Conservation (phyloP, 129 eudicot species). For the Arctium minus region DNA sequence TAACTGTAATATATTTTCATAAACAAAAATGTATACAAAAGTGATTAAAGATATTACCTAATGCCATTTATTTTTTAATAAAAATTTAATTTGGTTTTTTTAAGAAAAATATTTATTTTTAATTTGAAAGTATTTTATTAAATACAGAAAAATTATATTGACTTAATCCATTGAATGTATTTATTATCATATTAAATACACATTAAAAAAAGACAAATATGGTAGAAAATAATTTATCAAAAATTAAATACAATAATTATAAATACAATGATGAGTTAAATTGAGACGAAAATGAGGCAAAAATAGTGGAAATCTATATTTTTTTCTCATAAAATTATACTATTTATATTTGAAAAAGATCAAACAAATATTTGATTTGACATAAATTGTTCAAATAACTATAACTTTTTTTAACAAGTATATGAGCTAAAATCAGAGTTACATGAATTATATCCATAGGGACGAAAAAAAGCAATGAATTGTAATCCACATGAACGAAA, state of each 20-base stretch:
- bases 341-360: too few relatives aligned
- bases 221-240: neutral
- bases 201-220: neutral
- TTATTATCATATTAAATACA: slow-evolving; percentile 3
- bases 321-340: too few relatives aligned
- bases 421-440: too few relatives aligned
- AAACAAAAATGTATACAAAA: neutral
- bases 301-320: too few relatives aligned
- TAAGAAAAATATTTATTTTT: neutral
- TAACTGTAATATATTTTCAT: neutral
- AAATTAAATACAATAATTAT: neutral
- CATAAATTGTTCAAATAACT: neutral
- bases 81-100: neutral
- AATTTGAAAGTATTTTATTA: neutral
- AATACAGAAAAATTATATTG: neutral
- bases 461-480: neutral
- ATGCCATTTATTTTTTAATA: neutral
- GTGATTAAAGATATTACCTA: neutral
- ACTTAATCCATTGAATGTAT: neutral
- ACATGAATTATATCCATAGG: neutral
- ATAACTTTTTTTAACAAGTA: too few relatives aligned
- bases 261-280: neutral
- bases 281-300: neutral
- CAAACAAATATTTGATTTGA: neutral
- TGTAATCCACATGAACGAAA: neutral